phyloP scores from a whole-genome alignment of 106 monocot species.

The Narthecium ossifragum region DNA sequence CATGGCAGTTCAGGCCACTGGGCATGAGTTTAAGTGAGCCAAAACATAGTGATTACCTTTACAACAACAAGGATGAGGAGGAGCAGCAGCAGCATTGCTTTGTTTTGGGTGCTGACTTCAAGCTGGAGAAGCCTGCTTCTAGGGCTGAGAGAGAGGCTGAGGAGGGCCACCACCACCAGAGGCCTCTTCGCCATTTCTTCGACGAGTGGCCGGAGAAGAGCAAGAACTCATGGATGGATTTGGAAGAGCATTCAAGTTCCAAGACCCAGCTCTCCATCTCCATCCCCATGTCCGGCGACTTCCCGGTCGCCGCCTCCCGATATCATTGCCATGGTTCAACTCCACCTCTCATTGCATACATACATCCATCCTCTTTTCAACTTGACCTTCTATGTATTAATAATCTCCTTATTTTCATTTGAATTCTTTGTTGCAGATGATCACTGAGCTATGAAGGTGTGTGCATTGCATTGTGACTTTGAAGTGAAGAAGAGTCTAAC shows the following conservation, averaged over 20 bases:
- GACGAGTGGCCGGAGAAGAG: slow-evolving; percentile 54
- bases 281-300: no score
- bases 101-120: slow-evolving; percentile 48
- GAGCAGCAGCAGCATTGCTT: slow-evolving; percentile 45
- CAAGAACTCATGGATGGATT: slow-evolving; percentile 28
- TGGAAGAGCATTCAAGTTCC: slow-evolving; percentile 19
- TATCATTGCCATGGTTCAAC: no score
- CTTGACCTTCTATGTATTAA: no score
- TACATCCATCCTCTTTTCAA: no score
- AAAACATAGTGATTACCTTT: slow-evolving; percentile 5
- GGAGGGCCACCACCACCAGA: no score
- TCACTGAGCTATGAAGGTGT: no score
- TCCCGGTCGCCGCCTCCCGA: no score
- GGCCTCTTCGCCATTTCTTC: slow-evolving; percentile 55
- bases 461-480: no score
- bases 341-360: no score
- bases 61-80: slow-evolving; percentile 7
- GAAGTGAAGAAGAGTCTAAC: no score
- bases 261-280: slow-evolving; percentile 78
- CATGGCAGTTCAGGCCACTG: slow-evolving; percentile 55
- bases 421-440: no score
- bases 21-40: slow-evolving; percentile 32
- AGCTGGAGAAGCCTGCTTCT: slow-evolving; percentile 19
- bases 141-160: slow-evolving; percentile 15
- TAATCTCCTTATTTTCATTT: no score